Conservation (phyloP, 2,329 filamentous ascomycete genomes). For the Meredithiella fracta region DNA sequence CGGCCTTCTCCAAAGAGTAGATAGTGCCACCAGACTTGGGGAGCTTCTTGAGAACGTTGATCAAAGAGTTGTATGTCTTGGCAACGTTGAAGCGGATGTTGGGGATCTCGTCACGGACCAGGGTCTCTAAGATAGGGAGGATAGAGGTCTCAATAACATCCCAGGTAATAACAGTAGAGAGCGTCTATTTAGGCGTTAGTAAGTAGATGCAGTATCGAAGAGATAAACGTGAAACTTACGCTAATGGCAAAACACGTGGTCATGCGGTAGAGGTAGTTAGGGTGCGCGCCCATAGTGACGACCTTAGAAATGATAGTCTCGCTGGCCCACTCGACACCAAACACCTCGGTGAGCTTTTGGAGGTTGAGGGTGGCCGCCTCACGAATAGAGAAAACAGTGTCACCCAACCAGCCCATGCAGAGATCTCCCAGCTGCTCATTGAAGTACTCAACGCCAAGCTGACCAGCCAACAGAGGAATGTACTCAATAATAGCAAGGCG, state of each 20-base stretch:
- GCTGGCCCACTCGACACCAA: conserved; percentile 93
- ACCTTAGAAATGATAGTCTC: conserved; percentile 97
- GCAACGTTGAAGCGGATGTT: conserved; percentile 99
- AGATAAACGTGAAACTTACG: conserved; percentile 38
- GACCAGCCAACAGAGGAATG: conserved; percentile 86
- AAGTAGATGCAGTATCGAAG: background rate
- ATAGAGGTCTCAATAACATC: conserved; percentile 88
- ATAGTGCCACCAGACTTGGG: conserved; percentile 70
- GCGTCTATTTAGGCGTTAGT: conserved; percentile 47
- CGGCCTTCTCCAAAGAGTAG: conserved; percentile 67
- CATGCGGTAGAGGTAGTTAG: conserved; percentile 99
- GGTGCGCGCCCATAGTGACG: conserved; percentile 93
- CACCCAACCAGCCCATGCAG: conserved; percentile 97
- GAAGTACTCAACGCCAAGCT: conserved; percentile 93
- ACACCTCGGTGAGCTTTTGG: conserved; percentile 96
- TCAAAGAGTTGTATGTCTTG: conserved; percentile 85
- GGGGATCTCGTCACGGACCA: conserved; percentile 85
- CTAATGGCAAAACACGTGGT: conserved; percentile 99
- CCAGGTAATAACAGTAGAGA: conserved; percentile 81
- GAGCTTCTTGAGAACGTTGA: conserved; percentile 79
- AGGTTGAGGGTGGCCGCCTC: conserved; percentile 95
- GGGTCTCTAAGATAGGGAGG: conserved; percentile 87
- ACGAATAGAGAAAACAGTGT: conserved; percentile 96
- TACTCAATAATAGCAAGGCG: conserved; percentile 98
- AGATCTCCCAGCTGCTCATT: conserved; percentile 90